Percentiles rank a stretch among this genome's conserved stretches.
phyloP scores from a whole-genome alignment of 2,329 filamentous ascomycete genomes.

The Cordyceps militaris region DNA sequence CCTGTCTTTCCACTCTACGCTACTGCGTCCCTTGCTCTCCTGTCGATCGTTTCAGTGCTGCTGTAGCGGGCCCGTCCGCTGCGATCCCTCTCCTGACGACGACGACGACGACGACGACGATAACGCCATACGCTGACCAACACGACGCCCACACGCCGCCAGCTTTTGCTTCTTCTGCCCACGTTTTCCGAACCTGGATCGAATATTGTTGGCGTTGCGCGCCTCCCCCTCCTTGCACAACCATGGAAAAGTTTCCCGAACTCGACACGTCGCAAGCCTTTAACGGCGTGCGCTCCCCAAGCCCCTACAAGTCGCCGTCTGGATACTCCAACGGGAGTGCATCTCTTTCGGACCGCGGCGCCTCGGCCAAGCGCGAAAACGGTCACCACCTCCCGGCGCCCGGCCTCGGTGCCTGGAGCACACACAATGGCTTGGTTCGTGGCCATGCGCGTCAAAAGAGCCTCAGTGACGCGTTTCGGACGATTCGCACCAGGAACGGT shows the following conservation, averaged over 20 bases:
- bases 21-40: neutral
- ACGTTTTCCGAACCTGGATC: neutral
- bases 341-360: slow-evolving; percentile 23
- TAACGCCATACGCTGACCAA: neutral
- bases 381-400: slow-evolving; percentile 14
- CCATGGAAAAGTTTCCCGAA: slow-evolving; percentile 54
- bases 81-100: neutral
- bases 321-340: slow-evolving; percentile 24
- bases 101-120: neutral
- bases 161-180: neutral
- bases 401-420: slow-evolving; percentile 18
- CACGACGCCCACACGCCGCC: neutral
- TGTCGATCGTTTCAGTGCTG: slow-evolving; percentile 9
- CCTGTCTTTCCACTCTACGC: neutral
- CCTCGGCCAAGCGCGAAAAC: slow-evolving; percentile 22
- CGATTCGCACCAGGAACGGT: slow-evolving; percentile 69
- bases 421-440: slow-evolving; percentile 22
- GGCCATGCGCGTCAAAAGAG: slow-evolving; percentile 75
- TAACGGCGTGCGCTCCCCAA: slow-evolving; percentile 23
- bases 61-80: neutral
- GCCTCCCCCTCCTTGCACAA: neutral
- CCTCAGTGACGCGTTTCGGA: slow-evolving; percentile 78
- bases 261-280: slow-evolving; percentile 33
- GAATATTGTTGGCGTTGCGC: too few relatives aligned
- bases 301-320: slow-evolving; percentile 22